Conservation (phyloP, 495 filamentous ascomycete species). For the Aspergillus sclerotiicarbonarius region DNA sequence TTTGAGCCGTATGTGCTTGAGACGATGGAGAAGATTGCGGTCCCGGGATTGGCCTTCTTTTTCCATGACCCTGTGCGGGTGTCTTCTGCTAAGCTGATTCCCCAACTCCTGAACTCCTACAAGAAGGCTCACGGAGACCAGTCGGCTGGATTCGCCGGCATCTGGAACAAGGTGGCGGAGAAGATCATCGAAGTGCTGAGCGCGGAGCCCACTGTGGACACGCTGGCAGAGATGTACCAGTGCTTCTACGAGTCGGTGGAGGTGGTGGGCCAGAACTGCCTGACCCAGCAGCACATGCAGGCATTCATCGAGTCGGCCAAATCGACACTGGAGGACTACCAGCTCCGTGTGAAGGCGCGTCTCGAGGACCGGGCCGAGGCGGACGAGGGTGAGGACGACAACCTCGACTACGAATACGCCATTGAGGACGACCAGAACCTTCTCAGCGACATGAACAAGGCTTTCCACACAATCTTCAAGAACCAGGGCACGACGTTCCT, state of each 20-base stretch:
- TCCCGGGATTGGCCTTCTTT: slow-evolving; percentile 95
- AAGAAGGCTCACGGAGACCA: slow-evolving; percentile 80
- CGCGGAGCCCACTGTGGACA: slow-evolving; percentile 92
- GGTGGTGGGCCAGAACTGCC: slow-evolving; percentile 80
- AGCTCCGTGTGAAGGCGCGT: slow-evolving; percentile 74
- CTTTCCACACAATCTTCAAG: slow-evolving; percentile 98
- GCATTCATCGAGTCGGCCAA: slow-evolving; percentile 82
- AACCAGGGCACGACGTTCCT: slow-evolving; percentile 85
- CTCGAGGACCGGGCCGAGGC: slow-evolving; percentile 72
- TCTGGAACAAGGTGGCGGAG: slow-evolving; percentile 84
- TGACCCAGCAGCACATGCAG: slow-evolving; percentile 74
- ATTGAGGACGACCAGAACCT: slow-evolving; percentile 97
- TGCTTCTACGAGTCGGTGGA: slow-evolving; percentile 99
- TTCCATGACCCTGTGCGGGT: slow-evolving; percentile 98
- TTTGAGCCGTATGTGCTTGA: slow-evolving; percentile 90
- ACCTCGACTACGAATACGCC: slow-evolving; percentile 65
- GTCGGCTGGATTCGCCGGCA: slow-evolving; percentile 67
- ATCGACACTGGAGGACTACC: slow-evolving; percentile 87
- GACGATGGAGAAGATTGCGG: slow-evolving; percentile 93
- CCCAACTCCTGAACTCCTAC: slow-evolving; percentile 90
- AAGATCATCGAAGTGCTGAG: slow-evolving; percentile 94
- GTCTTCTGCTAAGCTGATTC: slow-evolving; percentile 90
- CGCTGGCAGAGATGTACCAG: slow-evolving; percentile 98
- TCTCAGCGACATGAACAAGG: slow-evolving; percentile 99
- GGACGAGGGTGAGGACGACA: slow-evolving; percentile 83